Evolutionary conservation across 2,329 filamentous ascomycete species (phyloP).

Genomic region (Pseudogymnoascus sp.): DNA sequence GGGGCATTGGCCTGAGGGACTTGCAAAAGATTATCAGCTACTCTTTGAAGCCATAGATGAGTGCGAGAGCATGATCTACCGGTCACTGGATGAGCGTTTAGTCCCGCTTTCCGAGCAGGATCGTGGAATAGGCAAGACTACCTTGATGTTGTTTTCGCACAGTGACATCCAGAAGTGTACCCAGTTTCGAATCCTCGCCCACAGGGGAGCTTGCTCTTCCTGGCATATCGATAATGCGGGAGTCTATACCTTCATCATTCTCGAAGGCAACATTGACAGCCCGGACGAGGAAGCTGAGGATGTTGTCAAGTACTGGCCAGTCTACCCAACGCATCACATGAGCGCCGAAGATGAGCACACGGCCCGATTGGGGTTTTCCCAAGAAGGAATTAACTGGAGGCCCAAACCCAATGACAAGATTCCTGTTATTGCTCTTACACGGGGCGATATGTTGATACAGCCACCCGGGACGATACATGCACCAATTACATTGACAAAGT

Average conservation of each 20-base stretch:
- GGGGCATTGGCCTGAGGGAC: constrained; percentile 10
- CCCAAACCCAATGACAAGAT: constrained; percentile 8
- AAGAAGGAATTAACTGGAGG: constrained; percentile 9
- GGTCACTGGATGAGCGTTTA: background rate
- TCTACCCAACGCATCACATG: constrained; percentile 6
- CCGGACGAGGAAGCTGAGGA: constrained; percentile 6
- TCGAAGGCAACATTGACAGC: constrained; percentile 5
- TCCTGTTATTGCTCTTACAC: constrained; percentile 6
- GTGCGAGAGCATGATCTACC: constrained; percentile 6
- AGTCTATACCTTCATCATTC: constrained; percentile 8
- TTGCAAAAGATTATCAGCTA: constrained; percentile 10
- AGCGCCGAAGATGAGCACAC: background rate
- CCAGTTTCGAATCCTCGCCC: constrained; percentile 11
- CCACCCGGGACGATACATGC: constrained; percentile 12
- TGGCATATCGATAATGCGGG: constrained; percentile 12
- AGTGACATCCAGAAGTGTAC: constrained; percentile 11
- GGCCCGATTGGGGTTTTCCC: background rate
- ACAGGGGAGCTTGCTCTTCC: constrained; percentile 9
- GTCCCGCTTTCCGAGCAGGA: background rate
- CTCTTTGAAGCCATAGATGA: constrained; percentile 10
- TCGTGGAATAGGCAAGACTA: constrained; percentile 7
- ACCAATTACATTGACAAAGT: constrained; percentile 11
- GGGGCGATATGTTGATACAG: constrained; percentile 10
- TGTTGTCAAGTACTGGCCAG: constrained; percentile 13
- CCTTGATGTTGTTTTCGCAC: background rate